Percentiles rank a stretch among this genome's conserved stretches.
These are phyloP conservation scores for Monoraphidium neglectum DNA, from an alignment of 139 green algal genomes.

Conservation along the genomic window DNA sequence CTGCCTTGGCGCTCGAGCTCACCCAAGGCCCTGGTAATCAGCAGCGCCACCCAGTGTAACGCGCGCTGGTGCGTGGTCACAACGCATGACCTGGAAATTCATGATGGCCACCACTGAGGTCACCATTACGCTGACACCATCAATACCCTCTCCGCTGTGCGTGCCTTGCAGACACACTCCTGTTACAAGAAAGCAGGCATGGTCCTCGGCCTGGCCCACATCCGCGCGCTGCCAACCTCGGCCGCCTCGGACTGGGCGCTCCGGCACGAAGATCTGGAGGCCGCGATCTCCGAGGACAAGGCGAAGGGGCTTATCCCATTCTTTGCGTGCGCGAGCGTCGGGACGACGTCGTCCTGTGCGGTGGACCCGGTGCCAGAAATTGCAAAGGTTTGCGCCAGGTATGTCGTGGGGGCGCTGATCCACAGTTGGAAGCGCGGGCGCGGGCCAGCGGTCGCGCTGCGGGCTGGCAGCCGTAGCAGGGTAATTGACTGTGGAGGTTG, in stretches of 20 bases:
- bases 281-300: constrained; percentile 59
- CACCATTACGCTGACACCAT: too few relatives aligned
- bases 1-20: too few relatives aligned
- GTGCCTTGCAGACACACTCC: constrained; percentile 69
- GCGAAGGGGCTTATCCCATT: constrained; percentile 68
- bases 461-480: too few relatives aligned
- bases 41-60: too few relatives aligned
- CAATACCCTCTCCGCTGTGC: too few relatives aligned
- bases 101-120: too few relatives aligned
- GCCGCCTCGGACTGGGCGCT: constrained; percentile 55
- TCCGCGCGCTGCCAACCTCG: constrained; percentile 55
- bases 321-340: constrained; percentile 73
- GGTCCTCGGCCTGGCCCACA: constrained; percentile 67
- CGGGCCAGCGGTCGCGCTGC: too few relatives aligned
- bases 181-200: constrained; percentile 81
- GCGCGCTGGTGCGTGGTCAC: too few relatives aligned
- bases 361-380: constrained; percentile 28
- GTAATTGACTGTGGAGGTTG: too few relatives aligned
- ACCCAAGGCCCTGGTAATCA: too few relatives aligned
- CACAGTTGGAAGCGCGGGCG: too few relatives aligned
- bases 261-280: constrained; percentile 45
- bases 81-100: too few relatives aligned
- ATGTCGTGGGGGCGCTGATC: not conserved
- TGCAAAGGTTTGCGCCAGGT: constrained; percentile 28
- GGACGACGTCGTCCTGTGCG: constrained; percentile 74